These are phyloP conservation scores for Pholiota molesta DNA, from an alignment of 768 basidiomycete genomes.

Conservation along the genomic window DNA sequence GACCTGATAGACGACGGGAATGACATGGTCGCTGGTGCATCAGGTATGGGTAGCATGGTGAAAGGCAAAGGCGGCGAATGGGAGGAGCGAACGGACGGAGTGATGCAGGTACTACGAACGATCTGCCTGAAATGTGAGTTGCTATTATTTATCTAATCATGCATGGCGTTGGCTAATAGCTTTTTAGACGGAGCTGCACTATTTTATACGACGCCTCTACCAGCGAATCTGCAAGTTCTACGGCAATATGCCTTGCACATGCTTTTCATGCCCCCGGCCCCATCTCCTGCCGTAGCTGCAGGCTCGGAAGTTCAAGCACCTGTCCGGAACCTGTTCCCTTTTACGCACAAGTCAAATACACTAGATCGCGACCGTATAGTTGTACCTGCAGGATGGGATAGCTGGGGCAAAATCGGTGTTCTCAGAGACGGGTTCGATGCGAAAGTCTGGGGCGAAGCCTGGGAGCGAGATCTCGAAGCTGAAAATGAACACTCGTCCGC, in stretches of 20 bases:
- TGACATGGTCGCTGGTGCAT: conserved; percentile 72
- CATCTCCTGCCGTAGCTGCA: conserved; percentile 60
- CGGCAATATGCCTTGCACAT: conserved; percentile 85
- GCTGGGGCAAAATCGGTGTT: conserved; percentile 94
- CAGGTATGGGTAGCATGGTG: conserved; percentile 89
- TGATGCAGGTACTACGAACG: conserved; percentile 94
- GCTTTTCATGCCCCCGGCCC: conserved; percentile 78
- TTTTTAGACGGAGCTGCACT: conserved; percentile 83
- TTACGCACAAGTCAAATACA: conserved; percentile 85
- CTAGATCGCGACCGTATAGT: conserved; percentile 92
- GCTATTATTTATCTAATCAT: neutral
- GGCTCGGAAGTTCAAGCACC: conserved; percentile 71
- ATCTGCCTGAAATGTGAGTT: conserved; percentile 89
- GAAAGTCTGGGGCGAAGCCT: conserved; percentile 75
- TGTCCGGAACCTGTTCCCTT: conserved; percentile 81
- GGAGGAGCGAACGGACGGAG: conserved; percentile 94
- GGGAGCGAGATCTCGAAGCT: conserved; percentile 69
- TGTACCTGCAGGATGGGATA: conserved; percentile 97
- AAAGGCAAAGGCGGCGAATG: conserved; percentile 91
- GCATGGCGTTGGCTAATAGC: neutral
- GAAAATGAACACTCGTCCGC: conserved; percentile 42
- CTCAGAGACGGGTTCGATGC: conserved; percentile 92
- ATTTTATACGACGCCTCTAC: conserved; percentile 88
- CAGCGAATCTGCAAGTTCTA: conserved; percentile 72
- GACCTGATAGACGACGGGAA: conserved; percentile 87